Evolutionary conservation across 2,329 filamentous ascomycete species (phyloP).

Genomic region (Zasmidium angulare): DNA sequence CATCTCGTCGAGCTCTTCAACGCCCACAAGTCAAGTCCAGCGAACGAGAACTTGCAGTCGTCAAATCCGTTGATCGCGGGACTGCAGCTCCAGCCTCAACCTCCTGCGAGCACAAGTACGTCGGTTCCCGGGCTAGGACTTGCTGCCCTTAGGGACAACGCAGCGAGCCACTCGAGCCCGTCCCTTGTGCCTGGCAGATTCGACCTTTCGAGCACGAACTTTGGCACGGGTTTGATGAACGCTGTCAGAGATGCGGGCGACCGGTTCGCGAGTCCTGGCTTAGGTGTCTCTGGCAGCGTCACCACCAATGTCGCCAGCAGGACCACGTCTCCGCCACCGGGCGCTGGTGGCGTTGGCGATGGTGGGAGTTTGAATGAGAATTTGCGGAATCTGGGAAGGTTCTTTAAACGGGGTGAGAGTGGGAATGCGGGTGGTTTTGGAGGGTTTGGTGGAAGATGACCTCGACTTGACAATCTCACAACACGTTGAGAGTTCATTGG

Average conservation of each 20-base stretch:
- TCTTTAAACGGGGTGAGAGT: conserved; percentile 85
- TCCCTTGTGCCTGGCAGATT: conserved; percentile 55
- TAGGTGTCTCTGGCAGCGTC: conserved; percentile 33
- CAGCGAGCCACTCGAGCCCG: conserved; percentile 31
- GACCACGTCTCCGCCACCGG: conserved; percentile 30
- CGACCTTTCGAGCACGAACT: conserved; percentile 64
- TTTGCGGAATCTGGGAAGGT: conserved; percentile 91
- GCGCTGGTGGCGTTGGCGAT: conserved; percentile 27
- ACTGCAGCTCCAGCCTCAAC: conserved; percentile 53
- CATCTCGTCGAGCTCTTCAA: conserved; percentile 89
- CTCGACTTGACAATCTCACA: neutral
- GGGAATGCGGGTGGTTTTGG: conserved; percentile 29
- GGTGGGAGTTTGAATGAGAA: conserved; percentile 84
- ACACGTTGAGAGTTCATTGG: too few relatives aligned
- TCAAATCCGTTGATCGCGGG: conserved; percentile 68
- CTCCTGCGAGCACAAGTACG: conserved; percentile 27
- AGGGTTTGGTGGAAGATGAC: conserved; percentile 25
- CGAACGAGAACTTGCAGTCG: conserved; percentile 67
- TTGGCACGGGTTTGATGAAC: conserved; percentile 80
- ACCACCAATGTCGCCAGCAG: conserved; percentile 34
- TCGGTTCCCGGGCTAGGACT: conserved; percentile 18
- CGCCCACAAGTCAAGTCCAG: conserved; percentile 68
- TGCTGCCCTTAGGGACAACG: conserved; percentile 42
- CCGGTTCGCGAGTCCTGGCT: conserved; percentile 59
- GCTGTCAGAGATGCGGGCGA: conserved; percentile 83